phyloP scores from a whole-genome alignment of 306 rosid species.

The Oemleria cerasiformis region DNA sequence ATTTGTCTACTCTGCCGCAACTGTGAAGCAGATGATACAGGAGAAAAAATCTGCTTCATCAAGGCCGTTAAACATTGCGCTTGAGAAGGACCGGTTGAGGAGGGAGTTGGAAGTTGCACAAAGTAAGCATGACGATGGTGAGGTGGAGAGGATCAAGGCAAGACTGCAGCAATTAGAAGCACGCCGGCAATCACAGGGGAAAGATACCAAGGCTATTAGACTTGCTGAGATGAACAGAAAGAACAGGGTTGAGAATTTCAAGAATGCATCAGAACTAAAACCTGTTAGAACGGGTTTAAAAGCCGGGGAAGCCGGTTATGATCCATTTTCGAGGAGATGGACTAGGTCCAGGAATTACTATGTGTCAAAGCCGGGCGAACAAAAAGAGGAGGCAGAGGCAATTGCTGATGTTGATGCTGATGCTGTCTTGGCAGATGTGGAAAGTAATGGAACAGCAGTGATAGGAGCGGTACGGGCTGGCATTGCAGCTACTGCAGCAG shows the following conservation, averaged over 20 bases:
- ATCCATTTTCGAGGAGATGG: slow-evolving; percentile 99
- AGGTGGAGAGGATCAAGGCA: slow-evolving; percentile 59
- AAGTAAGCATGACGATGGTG: slow-evolving; percentile 56
- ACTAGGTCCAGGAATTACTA: slow-evolving; percentile 93
- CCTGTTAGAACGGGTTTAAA: slow-evolving; percentile 49
- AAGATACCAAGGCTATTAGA: slow-evolving; percentile 76
- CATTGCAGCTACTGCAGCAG: slow-evolving; percentile 72
- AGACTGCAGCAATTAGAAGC: slow-evolving; percentile 74
- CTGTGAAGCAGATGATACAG: slow-evolving; percentile 85
- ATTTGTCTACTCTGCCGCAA: slow-evolving; percentile 89
- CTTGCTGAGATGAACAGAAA: slow-evolving; percentile 94
- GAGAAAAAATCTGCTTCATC: slow-evolving; percentile 81
- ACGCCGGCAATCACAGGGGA: slow-evolving; percentile 44
- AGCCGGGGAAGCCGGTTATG: slow-evolving; percentile 96
- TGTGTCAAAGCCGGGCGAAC: slow-evolving; percentile 52
- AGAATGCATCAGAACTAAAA: slow-evolving; percentile 80
- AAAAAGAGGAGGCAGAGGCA: slow-evolving; percentile 39
- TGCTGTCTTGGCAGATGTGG: slow-evolving; percentile 26
- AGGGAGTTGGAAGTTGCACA: slow-evolving; percentile 68
- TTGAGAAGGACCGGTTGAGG: slow-evolving; percentile 88
- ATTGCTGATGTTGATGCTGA: slow-evolving; percentile 27
- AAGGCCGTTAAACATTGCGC: slow-evolving; percentile 82
- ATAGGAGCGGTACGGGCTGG: slow-evolving; percentile 43
- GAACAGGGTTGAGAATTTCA: slow-evolving; percentile 92
- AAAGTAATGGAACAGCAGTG: slow-evolving; percentile 29